A percentile compares a stretch with the other conserved stretches of the same genome.
Evolutionary conservation across 768 basidiomycete species (phyloP).

Genomic region (Psilocybe cyanescens): DNA sequence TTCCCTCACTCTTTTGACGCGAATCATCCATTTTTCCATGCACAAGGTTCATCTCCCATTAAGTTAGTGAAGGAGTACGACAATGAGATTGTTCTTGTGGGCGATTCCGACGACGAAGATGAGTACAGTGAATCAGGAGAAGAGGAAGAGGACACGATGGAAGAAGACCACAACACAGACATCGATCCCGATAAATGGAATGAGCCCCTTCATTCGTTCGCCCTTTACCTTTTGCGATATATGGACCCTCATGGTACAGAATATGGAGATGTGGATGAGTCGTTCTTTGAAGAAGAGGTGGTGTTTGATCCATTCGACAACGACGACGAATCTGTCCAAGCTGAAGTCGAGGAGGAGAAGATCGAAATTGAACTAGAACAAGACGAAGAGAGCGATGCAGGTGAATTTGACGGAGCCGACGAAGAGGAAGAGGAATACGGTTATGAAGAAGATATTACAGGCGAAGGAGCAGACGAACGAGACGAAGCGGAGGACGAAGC

Average conservation of each 20-base stretch:
- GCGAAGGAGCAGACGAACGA: slow-evolving; percentile 6
- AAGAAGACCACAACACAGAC: slow-evolving; percentile 13
- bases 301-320: slow-evolving; percentile 24
- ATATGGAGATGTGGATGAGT: slow-evolving; percentile 21
- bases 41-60: slow-evolving; percentile 14
- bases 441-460: slow-evolving; percentile 8
- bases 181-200: slow-evolving; percentile 36
- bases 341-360: slow-evolving; percentile 14
- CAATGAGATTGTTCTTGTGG: slow-evolving; percentile 12
- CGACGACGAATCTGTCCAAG: slow-evolving; percentile 26
- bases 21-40: slow-evolving; percentile 23
- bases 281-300: slow-evolving; percentile 19
- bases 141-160: neutral
- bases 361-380: neutral
- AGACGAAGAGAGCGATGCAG: slow-evolving; percentile 1
- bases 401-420: slow-evolving; percentile 8
- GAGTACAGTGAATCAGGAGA: neutral
- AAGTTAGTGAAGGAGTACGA: slow-evolving; percentile 1
- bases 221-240: slow-evolving; percentile 29
- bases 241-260: slow-evolving; percentile 23
- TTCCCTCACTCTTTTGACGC: slow-evolving; percentile 24
- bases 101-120: slow-evolving; percentile 23
- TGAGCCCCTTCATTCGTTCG: slow-evolving; percentile 30
- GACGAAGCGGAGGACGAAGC: slow-evolving; percentile 9
- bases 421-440: slow-evolving; percentile 6